Evolutionary conservation across 179 eudicot species (phyloP), one percentile per base, ranked within the genome.

Genomic region (Spergularia azorica): DNA sequence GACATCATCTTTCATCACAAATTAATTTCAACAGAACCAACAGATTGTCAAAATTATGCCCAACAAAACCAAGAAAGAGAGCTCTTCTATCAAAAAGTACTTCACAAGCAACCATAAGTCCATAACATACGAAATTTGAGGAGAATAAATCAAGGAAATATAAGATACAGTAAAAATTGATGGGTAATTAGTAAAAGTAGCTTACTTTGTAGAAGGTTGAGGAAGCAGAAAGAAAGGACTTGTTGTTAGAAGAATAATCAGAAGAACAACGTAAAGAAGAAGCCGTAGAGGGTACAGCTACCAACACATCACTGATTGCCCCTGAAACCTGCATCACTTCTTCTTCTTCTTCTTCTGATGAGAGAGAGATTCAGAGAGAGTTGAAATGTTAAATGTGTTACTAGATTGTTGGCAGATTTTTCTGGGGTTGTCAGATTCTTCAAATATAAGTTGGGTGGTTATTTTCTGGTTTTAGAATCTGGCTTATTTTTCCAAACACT

Each of bases 291-390:
- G 93, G 89, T 3, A 81, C 80, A 21, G 83, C 82, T 41, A 84
- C 85, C 74, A 90, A 69, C 39, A 85, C 90, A 75, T 93, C 97
- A 71, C 84, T 78, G 2, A 88, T 79, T 0, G 81, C 85, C 18
- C 89, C 96, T 54, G 87, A 86, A 11, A 89, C 81, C 79, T 83
- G 88, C 96, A 91, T 93, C 78, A n/a, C 16, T 72, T 12, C 16
- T 57, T 48, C 2, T 36, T 54, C n/a, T 4, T 57, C 13, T 36
- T 2, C 32, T 54, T 32, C 14, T 15, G 5, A 26, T 17, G 32
- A 26, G 1, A 26, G 0, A 51, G 20, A 26, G 57, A 50, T 21
- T 14, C 2, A 54, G 0, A 51, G 20, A 26, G 57, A 50, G 55
- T 38, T 3, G 16, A 60, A 59, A 6, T 4, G 48, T 43, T 43